These are phyloP conservation scores for Blastocystis sp. DNA, from an alignment of 352 stramenopile species.

Conservation along the genomic window DNA sequence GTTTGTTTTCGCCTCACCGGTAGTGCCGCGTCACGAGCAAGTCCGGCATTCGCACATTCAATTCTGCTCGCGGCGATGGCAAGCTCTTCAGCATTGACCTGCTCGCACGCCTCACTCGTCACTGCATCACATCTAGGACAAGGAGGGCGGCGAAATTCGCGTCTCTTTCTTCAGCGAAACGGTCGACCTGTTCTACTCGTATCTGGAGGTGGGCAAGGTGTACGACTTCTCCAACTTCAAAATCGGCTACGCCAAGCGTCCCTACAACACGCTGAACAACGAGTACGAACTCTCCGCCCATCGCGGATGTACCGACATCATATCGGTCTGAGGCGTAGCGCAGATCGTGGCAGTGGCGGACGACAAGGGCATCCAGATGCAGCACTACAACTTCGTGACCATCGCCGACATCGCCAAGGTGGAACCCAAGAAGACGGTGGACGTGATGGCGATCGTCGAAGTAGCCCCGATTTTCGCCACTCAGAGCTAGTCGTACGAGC, in stretches of 20 bases:
- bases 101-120: neutral
- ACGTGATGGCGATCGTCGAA: constrained; percentile 57
- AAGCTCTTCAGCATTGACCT: constrained; percentile 62
- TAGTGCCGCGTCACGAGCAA: constrained; percentile 62
- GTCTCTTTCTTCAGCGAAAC: constrained; percentile 56
- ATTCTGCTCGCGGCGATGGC: constrained; percentile 34
- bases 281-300: constrained; percentile 37
- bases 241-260: constrained; percentile 30
- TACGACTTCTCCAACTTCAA: constrained; percentile 67
- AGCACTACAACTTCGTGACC: constrained; percentile 50
- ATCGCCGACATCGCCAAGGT: constrained; percentile 23
- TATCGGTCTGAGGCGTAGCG: neutral
- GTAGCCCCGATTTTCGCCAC: neutral
- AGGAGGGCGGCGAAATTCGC: constrained; percentile 37
- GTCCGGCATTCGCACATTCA: constrained; percentile 32
- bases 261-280: constrained; percentile 57
- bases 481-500: constrained; percentile 22
- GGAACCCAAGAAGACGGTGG: constrained; percentile 25
- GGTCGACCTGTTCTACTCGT: constrained; percentile 50
- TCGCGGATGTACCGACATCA: neutral
- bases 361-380: constrained; percentile 28
- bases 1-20: neutral
- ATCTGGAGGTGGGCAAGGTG: constrained; percentile 47
- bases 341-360: neutral
- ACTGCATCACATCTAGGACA: neutral